Base-by-base conservation (phyloP, 495 filamentous ascomycete species). In the Neohortaea acidophila region DNA sequence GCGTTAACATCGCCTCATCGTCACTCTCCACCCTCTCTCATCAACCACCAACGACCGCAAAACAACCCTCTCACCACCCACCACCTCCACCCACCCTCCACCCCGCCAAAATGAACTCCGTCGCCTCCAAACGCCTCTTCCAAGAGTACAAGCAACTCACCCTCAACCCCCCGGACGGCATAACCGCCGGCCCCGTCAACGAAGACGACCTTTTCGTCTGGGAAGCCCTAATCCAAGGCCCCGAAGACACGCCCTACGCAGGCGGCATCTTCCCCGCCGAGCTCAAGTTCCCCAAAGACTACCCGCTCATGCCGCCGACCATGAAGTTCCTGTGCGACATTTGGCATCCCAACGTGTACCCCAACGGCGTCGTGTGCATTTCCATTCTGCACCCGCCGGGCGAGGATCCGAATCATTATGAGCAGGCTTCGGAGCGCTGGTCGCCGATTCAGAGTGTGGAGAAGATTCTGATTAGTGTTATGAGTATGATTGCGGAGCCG, bases 401-500 rank as follows among this genome's bases (percentile, higher is more conserved):
- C 47, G 91, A 99, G 57, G 89, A 99, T 60, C 86, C 89, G 45
- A 92, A 92, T 59, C 91, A 96, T 59, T 99, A 99, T 66, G 89
- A 99, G 61, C 81, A 87, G 49, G 91, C 91, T 17, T 80, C 75
- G 14, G 89, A 99, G 66, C 71, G 89, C 33, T 99, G 89, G 89
- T 80, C 75, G 28, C 89, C 89, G 28, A 94, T 99, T 30, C 89
- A 96, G 63, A 84, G 77, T 41, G 85, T 94, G 47, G 91, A 96
- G 68, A 96, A 94, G 72, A 99, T 99, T 39, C 63, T 99, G 44
- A 85, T 96, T 38, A 80, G 73, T 1, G 89, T 99, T 31, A 99
- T 99, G 84, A 92, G 84, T 54, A 96, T 99, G 89, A 67, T 99
- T 39, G 85, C 86, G 2, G 89, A 94, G 64, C 89, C 89, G 47